Evolutionary conservation across 345 rosid genomes (phyloP), one percentile per base, ranked within the genome.

Genomic region (Laguncularia racemosa): DNA sequence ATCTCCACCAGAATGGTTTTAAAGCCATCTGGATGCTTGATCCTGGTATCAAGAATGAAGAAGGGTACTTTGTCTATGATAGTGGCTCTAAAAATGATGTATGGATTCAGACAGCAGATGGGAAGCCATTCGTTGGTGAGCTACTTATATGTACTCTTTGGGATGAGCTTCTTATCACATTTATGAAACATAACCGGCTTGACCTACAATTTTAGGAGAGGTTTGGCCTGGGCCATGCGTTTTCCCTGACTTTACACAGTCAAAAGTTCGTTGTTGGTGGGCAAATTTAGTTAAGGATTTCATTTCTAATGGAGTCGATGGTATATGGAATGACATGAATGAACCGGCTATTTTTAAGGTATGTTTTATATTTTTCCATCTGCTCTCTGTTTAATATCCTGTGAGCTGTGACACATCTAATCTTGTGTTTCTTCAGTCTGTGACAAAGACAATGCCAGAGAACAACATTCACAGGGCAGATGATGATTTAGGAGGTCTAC

Each of bases 271-370:
- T 50, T 78, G 82, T 58, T 88, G 96, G 98, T 91, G 96, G 98
- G 90, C 92, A 40, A 62, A 56, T 74, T 71, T 81, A 48, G 96
- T 91, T 52, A 88, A 81, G 60, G 92, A 86, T 62, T 91, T 88
- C 47, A 51, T 68, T 62, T 77, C 88, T 63, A 82, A 79, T 75
- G 95, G 96, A 53, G 96, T 88, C 60, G 96, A 91, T 75, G 98
- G 98, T 52, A 91, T 91, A 71, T 88, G 98, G 98, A 91, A 91
- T 55, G 96, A 91, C 72, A 91, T 91, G 98, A 91, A 91, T 17
- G 98, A 91, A 77, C 96, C 98, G 9, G 80, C 95, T 58, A 52
- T 91, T 55, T 91, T 91, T 70, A 86, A 88, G 86, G 98, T 88
- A 67, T 65, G 55, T 53, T 48, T 49, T 54, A n/a, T 61, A 21